These are phyloP conservation scores for Xylaria telfairii DNA, from an alignment of 495 filamentous ascomycete genomes.

Conservation along the genomic window DNA sequence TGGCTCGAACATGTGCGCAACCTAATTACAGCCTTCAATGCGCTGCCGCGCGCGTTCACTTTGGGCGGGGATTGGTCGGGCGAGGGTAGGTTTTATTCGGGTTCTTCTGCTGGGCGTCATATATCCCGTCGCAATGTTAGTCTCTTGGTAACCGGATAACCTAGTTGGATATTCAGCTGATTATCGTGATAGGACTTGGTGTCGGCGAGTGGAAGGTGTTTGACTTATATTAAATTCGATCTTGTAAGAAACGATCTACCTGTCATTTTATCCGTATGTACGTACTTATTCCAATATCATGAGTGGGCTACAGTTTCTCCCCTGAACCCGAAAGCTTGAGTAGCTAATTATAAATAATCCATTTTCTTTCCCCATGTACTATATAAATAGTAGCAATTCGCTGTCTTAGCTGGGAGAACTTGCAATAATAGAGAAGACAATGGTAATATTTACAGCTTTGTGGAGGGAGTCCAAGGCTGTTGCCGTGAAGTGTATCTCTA, in stretches of 20 bases:
- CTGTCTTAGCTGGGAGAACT: background rate
- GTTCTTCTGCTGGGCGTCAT: background rate
- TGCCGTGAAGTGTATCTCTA: too few relatives aligned
- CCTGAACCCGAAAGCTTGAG: too few relatives aligned
- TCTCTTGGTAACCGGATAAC: too few relatives aligned
- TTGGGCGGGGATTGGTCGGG: background rate
- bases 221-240: background rate
- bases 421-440: background rate
- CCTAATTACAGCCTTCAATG: background rate
- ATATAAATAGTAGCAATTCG: background rate
- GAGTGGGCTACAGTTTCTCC: too few relatives aligned
- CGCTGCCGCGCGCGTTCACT: background rate
- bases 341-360: background rate
- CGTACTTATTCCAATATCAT: too few relatives aligned
- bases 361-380: background rate
- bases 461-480: background rate
- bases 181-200: background rate
- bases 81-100: background rate
- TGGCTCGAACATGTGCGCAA: background rate
- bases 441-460: background rate
- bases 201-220: background rate
- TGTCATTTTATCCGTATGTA: background rate
- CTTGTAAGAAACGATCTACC: background rate
- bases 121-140: background rate
- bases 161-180: background rate